Conservation (phyloP, 805 yeast species). For the Ogataea paraovalis region DNA sequence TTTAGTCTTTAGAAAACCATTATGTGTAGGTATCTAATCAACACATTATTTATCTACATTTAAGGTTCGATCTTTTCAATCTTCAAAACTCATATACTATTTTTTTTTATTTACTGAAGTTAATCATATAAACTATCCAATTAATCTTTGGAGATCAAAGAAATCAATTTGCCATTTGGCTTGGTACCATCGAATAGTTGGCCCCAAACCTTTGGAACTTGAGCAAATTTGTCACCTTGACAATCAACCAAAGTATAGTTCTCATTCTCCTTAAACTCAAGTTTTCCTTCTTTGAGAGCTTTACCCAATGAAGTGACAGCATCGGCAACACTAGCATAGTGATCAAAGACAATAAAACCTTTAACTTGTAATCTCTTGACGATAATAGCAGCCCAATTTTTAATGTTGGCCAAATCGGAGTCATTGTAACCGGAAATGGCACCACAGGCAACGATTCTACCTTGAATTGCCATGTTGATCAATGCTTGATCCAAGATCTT, state of each 20-base stretch:
- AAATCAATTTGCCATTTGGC: slow-evolving; percentile 46
- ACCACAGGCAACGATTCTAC: slow-evolving; percentile 58
- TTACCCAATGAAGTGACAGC: slow-evolving; percentile 35
- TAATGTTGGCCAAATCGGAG: slow-evolving; percentile 32
- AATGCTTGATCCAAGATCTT: slow-evolving; percentile 45
- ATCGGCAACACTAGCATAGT: slow-evolving; percentile 32
- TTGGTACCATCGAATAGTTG: slow-evolving; percentile 43
- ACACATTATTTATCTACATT: no score
- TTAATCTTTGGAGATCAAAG: slow-evolving; percentile 31
- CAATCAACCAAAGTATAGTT: slow-evolving; percentile 38
- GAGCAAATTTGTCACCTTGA: slow-evolving; percentile 36
- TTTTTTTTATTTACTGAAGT: no score
- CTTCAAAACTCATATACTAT: background rate
- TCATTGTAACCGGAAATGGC: slow-evolving; percentile 57
- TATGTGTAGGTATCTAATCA: no score
- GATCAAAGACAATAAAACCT: slow-evolving; percentile 53
- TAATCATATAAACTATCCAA: background rate
- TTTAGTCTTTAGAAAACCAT: no score
- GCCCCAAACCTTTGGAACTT: slow-evolving; percentile 46
- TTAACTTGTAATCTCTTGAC: slow-evolving; percentile 46
- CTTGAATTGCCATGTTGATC: slow-evolving; percentile 35
- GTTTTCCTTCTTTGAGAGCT: slow-evolving; percentile 38
- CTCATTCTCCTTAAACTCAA: slow-evolving; percentile 33
- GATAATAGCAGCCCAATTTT: slow-evolving; percentile 41
- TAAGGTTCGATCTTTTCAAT: no score